phyloP scores from a whole-genome alignment of 2,329 filamentous ascomycete genomes.

The Talaromyces sp. region DNA sequence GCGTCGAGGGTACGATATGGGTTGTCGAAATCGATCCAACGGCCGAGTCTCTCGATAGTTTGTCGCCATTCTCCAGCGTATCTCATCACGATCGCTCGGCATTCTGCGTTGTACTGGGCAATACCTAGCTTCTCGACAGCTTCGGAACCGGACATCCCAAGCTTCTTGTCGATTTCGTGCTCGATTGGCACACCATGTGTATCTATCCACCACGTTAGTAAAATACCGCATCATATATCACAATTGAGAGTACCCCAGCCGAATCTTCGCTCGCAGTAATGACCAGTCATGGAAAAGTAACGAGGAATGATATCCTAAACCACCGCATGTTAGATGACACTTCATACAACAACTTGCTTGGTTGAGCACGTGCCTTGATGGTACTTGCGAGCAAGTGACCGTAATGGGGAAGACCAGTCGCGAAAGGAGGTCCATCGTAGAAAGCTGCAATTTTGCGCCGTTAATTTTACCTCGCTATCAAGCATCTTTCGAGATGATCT shows the following conservation, averaged over 20 bases:
- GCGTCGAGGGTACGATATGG: constrained; percentile 94
- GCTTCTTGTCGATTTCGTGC: constrained; percentile 95
- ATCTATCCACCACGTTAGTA: constrained; percentile 46
- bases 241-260: constrained; percentile 60
- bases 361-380: constrained; percentile 60
- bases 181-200: constrained; percentile 93
- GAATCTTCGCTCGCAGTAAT: constrained; percentile 85
- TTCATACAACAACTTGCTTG: neutral
- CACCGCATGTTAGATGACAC: neutral
- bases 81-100: constrained; percentile 87
- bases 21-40: constrained; percentile 98
- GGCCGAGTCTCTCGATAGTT: constrained; percentile 82
- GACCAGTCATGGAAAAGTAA: constrained; percentile 97
- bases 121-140: constrained; percentile 84
- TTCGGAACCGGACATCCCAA: constrained; percentile 81
- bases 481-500: neutral
- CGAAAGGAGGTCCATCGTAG: constrained; percentile 83
- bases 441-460: constrained; percentile 57
- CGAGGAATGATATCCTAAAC: constrained; percentile 76
- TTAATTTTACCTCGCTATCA: neutral
- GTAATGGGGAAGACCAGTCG: constrained; percentile 67
- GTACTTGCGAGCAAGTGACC: constrained; percentile 83
- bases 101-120: constrained; percentile 86
- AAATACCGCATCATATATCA: neutral
- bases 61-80: constrained; percentile 82